A percentile compares a stretch with the other conserved stretches of the same genome.
Evolutionary conservation across 441 rosid species (phyloP).

Genomic region (Dalechampia spathulata): DNA sequence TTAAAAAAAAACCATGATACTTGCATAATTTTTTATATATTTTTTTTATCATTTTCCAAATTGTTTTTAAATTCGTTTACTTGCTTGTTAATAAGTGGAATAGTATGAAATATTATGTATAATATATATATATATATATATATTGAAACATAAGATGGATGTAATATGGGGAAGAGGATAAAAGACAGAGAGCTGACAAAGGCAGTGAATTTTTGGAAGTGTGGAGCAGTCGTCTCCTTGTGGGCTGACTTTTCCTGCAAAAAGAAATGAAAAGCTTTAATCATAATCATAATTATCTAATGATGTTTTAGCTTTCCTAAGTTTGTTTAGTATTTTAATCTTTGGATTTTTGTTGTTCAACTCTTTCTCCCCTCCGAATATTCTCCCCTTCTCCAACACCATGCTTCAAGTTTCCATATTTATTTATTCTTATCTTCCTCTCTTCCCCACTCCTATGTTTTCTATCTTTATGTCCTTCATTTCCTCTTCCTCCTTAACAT

Average conservation of each 20-base stretch:
- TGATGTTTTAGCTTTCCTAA: constrained; percentile 42
- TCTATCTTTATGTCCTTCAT: background rate
- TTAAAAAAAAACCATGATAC: too few species aligned
- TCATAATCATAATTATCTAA: constrained; percentile 83
- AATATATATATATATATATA: too few species aligned
- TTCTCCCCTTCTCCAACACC: constrained; percentile 69
- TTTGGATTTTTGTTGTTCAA: constrained; percentile 84
- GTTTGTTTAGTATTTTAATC: constrained; percentile 34
- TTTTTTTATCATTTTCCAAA: too few species aligned
- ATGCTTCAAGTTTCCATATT: constrained; percentile 39
- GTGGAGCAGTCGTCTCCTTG: constrained; percentile 61
- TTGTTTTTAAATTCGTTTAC: too few species aligned
- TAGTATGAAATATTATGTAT: too few species aligned
- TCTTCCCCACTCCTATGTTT: too few species aligned
- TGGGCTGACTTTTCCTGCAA: constrained; percentile 76
- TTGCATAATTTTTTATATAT: too few species aligned
- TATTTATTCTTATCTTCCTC: too few species aligned
- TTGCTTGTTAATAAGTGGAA: constrained; percentile 6
- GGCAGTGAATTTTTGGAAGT: constrained; percentile 84
- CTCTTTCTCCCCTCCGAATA: constrained; percentile 75
- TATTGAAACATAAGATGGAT: too few species aligned
- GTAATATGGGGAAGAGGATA: constrained; percentile 17
- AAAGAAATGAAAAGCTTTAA: too few species aligned
- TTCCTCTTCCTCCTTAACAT: too few species aligned
- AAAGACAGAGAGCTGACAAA: constrained; percentile 78